Base-by-base conservation (phyloP, 2,329 filamentous ascomycete species). In the Nothophaeocryptopus gaeumannii region DNA sequence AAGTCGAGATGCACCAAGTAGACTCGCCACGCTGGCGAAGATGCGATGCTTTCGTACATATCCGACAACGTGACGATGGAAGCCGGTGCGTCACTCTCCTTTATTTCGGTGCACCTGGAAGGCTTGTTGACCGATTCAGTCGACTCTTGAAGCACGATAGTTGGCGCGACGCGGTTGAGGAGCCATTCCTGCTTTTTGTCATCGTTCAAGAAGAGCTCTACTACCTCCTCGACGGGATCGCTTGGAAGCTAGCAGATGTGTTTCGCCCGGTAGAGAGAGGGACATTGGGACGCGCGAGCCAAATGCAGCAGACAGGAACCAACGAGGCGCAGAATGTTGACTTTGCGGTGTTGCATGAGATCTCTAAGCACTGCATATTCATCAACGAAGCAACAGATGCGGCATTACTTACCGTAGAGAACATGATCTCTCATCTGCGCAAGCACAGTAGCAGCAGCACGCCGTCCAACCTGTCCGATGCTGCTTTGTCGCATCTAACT, bases 361-460 rank as follows among this genome's bases (percentile, higher is more conserved):
- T 72, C n/a, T 64, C 69, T 7, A 72, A 71, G 49, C 66, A 72
- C 40, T 58, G 61, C 33, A 69, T 68, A 10, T 69, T 67, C 50
- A 47, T 73, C 26, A 63, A 62, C 13, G 70, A 73, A 56, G 65
- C 67, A 13, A 63, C 61, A 33, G 61, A 67, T 34, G 63, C 65
- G 1, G 62, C 63, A 0, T 55, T 64, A 2, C 52, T 57, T n/a
- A 68, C 62, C 2, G 45, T 65, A 3, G 56, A 65, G 5, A 56
- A 56, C 14, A 50, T 71, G 26, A 50, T 45, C n/a, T 47, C 54
- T 5, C 60, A 65, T 13, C 62, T 66, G 36, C 50, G 38, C n/a
- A 29, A 14, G 31, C 35, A 32, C 2, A 11, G 30, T 11, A 11
- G 30, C n/a, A 11, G 11, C 13, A 46, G 39, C 10, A 40, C 1